These are phyloP conservation scores for Coemansia sp. DNA, from an alignment of 192 early-diverging fungal genomes.

Conservation along the genomic window DNA sequence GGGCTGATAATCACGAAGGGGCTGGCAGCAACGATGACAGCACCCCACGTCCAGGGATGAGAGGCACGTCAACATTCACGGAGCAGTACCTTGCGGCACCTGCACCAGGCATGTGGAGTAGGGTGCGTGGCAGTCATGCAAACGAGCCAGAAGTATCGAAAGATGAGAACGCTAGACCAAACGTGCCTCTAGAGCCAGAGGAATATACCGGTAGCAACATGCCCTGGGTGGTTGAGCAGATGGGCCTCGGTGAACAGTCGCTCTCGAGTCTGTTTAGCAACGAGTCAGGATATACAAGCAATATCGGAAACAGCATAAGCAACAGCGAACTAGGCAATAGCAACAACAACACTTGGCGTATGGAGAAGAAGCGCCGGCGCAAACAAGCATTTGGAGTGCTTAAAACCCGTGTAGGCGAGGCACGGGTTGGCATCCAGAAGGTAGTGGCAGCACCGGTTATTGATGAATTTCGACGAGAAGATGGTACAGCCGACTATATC, in stretches of 20 bases:
- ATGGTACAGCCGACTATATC: constrained; percentile 44
- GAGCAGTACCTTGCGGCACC: constrained; percentile 29
- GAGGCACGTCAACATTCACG: constrained; percentile 29
- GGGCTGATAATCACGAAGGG: background rate
- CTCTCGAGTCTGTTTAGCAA: constrained; percentile 42
- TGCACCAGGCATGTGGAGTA: constrained; percentile 41
- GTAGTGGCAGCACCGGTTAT: constrained; percentile 23
- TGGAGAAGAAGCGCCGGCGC: constrained; percentile 22
- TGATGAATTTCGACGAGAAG: constrained; percentile 20
- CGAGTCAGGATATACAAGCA: constrained; percentile 20
- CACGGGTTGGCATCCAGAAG: constrained; percentile 46
- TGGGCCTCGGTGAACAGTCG: constrained; percentile 50
- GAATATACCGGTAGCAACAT: constrained; percentile 24
- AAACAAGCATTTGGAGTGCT: constrained; percentile 48
- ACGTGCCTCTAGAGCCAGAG: constrained; percentile 50
- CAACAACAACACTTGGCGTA: constrained; percentile 2
- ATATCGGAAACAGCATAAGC: constrained; percentile 9
- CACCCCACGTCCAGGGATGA: constrained; percentile 3
- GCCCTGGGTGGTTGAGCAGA: constrained; percentile 49
- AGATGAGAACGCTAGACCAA: constrained; percentile 8
- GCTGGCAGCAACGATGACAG: background rate
- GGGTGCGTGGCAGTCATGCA: background rate
- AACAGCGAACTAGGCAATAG: constrained; percentile 4
- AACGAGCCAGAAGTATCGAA: background rate
- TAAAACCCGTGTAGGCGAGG: constrained; percentile 40